Percentiles rank a stretch among this genome's conserved stretches.
Evolutionary conservation across 176 grass and related monocot genomes (phyloP).

Genomic region (Miscanthus lutarioriparius): DNA sequence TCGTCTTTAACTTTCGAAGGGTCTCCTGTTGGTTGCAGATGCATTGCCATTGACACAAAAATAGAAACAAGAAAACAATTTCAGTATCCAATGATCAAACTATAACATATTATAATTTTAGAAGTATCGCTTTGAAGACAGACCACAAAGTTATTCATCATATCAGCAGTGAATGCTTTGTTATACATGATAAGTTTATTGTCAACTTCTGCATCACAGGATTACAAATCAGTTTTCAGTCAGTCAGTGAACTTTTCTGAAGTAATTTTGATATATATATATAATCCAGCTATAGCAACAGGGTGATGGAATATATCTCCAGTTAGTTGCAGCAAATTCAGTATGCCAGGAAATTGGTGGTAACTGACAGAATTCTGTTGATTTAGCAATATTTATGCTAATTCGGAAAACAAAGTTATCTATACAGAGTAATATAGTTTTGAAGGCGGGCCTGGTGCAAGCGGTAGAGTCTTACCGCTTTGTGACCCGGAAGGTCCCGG

Average conservation of each 20-base stretch:
- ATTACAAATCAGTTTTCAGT: background rate
- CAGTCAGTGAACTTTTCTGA: background rate
- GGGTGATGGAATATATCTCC: background rate
- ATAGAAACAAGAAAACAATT: constrained; percentile 17
- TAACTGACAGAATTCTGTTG: background rate
- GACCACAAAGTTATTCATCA: background rate
- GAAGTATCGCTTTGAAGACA: background rate
- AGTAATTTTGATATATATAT: no score
- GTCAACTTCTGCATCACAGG: constrained; percentile 6
- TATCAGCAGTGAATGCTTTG: background rate
- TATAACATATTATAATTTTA: background rate
- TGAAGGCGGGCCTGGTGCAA: no score
- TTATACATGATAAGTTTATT: background rate
- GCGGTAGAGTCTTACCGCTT: no score
- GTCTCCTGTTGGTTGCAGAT: constrained; percentile 63
- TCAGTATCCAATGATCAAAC: constrained; percentile 16
- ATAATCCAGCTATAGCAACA: background rate
- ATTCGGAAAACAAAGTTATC: background rate
- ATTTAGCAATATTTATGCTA: background rate
- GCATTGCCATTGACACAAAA: background rate
- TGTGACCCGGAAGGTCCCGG: no score
- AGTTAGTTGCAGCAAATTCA: background rate
- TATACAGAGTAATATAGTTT: background rate
- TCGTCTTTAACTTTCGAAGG: constrained; percentile 81
- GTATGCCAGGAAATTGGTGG: background rate